Percentiles rank a stretch among this genome's conserved stretches.
Conservation (phyloP, 768 basidiomycete species). For the Kwoniella bestiolae region DNA sequence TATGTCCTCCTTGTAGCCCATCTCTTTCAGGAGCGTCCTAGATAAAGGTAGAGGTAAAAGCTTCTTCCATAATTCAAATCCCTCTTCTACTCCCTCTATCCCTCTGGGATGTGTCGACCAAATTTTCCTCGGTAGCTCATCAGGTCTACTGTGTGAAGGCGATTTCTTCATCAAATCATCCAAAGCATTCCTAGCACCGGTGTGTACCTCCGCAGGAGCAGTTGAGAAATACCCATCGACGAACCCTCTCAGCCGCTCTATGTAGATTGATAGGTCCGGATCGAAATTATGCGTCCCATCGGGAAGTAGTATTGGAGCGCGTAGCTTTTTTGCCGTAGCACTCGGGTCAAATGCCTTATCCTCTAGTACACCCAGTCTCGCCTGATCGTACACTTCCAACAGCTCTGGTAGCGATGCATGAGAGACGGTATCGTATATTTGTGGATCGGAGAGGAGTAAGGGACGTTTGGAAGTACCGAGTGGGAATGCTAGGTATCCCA, state of each 20-base stretch:
- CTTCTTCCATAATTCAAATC: conserved; percentile 24
- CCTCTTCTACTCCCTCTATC: neutral
- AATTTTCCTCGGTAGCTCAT: conserved; percentile 10
- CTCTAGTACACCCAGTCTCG: neutral
- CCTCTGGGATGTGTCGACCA: conserved; percentile 24
- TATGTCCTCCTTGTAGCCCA: neutral
- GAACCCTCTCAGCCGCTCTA: conserved; percentile 3
- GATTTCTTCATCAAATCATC: neutral
- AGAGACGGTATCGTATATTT: neutral
- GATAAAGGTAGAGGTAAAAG: conserved; percentile 25
- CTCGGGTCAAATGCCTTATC: conserved; percentile 3
- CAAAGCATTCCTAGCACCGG: conserved; percentile 3
- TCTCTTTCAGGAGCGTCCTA: neutral
- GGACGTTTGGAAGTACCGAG: neutral
- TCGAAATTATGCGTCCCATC: conserved; percentile 16
- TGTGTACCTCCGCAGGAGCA: neutral
- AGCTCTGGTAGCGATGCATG: conserved; percentile 2
- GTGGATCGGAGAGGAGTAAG: neutral
- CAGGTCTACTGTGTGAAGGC: neutral
- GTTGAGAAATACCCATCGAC: conserved; percentile 4
- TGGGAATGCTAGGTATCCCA: conserved; percentile 6
- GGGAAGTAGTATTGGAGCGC: conserved; percentile 10
- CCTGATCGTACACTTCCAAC: conserved; percentile 15
- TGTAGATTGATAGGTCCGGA: conserved; percentile 1
- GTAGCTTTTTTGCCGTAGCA: conserved; percentile 7